These are phyloP conservation scores for Tylopilus sp. DNA, from an alignment of 768 basidiomycete species.

Conservation along the genomic window DNA sequence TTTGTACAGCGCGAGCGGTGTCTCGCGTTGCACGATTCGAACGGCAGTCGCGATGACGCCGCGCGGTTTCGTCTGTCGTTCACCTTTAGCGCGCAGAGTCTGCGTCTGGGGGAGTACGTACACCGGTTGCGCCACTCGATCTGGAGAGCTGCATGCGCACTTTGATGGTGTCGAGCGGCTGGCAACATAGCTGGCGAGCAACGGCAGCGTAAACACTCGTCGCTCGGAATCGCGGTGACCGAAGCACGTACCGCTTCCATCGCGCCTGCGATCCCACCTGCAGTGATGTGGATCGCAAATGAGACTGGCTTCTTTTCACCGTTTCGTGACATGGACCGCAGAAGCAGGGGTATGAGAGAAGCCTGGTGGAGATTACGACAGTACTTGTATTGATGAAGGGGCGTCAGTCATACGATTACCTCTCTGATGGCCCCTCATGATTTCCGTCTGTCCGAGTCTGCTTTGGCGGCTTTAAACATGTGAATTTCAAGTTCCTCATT, in stretches of 20 bases:
- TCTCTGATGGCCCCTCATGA: slow-evolving; percentile 22
- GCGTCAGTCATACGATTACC: background rate
- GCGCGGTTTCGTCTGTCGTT: slow-evolving; percentile 78
- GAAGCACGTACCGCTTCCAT: slow-evolving; percentile 75
- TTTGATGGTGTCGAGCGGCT: slow-evolving; percentile 98
- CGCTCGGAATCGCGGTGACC: background rate
- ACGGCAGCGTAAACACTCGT: slow-evolving; percentile 1
- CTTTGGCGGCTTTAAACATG: slow-evolving; percentile 24
- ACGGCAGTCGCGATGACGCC: slow-evolving; percentile 90
- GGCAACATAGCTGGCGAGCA: slow-evolving; percentile 62
- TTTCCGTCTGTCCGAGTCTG: background rate
- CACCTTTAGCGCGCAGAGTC: background rate
- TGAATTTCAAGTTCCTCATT: slow-evolving; percentile 30
- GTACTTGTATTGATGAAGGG: background rate
- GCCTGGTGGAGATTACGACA: background rate
- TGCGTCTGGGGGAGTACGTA: slow-evolving; percentile 41
- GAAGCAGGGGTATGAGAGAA: background rate
- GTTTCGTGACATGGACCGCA: slow-evolving; percentile 46
- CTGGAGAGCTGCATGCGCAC: slow-evolving; percentile 99
- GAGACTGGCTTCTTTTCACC: slow-evolving; percentile 73
- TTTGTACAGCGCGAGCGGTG: slow-evolving; percentile 95
- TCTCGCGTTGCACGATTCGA: slow-evolving; percentile 86
- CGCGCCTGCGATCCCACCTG: slow-evolving; percentile 91
- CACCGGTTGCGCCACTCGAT: slow-evolving; percentile 76
- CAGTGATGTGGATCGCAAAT: slow-evolving; percentile 87